Evolutionary conservation across 2,329 filamentous ascomycete genomes (phyloP).

Genomic region (Trichophyton rubrum): DNA sequence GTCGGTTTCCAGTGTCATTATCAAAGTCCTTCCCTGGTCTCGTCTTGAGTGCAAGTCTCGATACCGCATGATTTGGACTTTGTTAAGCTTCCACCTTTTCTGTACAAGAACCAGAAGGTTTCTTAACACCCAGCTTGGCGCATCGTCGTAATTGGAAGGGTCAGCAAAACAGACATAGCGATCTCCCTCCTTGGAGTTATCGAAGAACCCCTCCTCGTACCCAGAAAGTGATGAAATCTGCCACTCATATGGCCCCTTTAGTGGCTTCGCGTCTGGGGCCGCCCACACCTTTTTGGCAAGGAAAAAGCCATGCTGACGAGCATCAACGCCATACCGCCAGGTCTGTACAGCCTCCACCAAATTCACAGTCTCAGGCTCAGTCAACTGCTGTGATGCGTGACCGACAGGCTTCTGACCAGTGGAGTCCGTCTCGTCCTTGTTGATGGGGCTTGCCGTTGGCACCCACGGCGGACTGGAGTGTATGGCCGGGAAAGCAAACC

Average conservation of each 20-base stretch:
- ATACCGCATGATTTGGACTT: conserved; percentile 79
- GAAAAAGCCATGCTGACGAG: conserved; percentile 86
- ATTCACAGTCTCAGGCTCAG: conserved; percentile 56
- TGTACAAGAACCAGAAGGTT: conserved; percentile 78
- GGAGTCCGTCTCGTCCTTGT: conserved; percentile 14
- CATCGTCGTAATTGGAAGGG: conserved; percentile 75
- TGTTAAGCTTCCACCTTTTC: conserved; percentile 63
- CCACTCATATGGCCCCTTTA: conserved; percentile 49
- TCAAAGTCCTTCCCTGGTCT: conserved; percentile 69
- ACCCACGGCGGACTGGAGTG: conserved; percentile 82
- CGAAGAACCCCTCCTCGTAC: conserved; percentile 83
- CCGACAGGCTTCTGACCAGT: conserved; percentile 1
- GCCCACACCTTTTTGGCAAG: conserved; percentile 62
- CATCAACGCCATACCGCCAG: conserved; percentile 73
- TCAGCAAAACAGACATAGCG: conserved; percentile 80
- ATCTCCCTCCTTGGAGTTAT: conserved; percentile 56
- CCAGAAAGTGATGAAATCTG: conserved; percentile 59
- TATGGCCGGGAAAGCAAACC: conserved; percentile 90
- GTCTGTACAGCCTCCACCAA: conserved; percentile 75
- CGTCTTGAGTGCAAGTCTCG: conserved; percentile 66
- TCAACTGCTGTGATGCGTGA: conserved; percentile 35
- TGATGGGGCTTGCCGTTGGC: conserved; percentile 15
- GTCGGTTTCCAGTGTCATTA: conserved; percentile 49
- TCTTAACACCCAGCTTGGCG: conserved; percentile 83
- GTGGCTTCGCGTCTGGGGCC: not conserved